Percentiles rank a stretch among this genome's conserved stretches.
phyloP scores from a whole-genome alignment of 257 asterid species.

The Solanum lycopersicoides region DNA sequence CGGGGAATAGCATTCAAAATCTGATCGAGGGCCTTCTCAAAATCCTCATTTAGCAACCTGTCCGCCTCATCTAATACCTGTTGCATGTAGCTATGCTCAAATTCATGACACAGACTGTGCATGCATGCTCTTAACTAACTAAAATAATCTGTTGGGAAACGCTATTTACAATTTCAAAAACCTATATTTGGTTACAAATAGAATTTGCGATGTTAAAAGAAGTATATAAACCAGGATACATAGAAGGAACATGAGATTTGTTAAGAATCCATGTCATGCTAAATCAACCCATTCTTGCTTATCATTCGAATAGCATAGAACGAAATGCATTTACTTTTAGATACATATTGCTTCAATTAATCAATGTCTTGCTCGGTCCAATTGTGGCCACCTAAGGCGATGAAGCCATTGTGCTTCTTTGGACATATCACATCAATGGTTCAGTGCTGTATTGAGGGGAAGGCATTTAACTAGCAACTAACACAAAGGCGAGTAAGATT shows the following conservation, averaged over 20 bases:
- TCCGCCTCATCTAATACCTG: slow-evolving; percentile 97
- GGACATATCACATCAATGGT: neutral
- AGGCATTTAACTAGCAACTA: neutral
- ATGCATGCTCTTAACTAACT: neutral
- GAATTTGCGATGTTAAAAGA: neutral
- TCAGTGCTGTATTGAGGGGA: neutral
- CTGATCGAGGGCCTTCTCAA: slow-evolving; percentile 73
- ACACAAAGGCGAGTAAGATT: neutral
- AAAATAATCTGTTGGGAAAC: neutral
- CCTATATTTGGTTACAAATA: neutral
- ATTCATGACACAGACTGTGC: neutral
- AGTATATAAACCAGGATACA: neutral
- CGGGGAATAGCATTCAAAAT: slow-evolving; percentile 69
- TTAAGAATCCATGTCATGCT: neutral
- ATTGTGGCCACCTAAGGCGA: neutral
- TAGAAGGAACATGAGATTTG: neutral
- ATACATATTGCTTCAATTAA: neutral
- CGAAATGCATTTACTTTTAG: neutral
- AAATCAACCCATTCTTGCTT: neutral
- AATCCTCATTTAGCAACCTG: slow-evolving; percentile 81
- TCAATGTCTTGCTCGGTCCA: neutral
- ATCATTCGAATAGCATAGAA: neutral
- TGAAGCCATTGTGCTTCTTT: neutral
- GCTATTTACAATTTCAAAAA: neutral
- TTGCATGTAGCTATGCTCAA: neutral